Evolutionary conservation across 2,329 filamentous ascomycete species (phyloP), one percentile per base, ranked within the genome.

Genomic region (Trichoderma sp.): DNA sequence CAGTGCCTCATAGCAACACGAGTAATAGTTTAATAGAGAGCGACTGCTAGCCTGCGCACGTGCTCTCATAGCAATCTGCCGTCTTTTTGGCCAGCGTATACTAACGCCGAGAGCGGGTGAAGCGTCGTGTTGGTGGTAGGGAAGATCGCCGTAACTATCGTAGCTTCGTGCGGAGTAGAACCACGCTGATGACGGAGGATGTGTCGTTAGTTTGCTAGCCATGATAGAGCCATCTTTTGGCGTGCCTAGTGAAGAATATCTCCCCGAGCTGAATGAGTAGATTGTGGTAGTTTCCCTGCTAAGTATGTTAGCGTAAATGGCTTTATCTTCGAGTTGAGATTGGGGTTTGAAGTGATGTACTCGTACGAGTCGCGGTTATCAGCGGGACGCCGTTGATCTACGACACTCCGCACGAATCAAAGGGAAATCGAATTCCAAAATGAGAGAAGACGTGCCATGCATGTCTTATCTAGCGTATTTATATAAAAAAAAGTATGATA

Each of bases 61-160:
- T 72, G 59, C 38, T 56, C 35, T 18, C 27, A 45, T 18, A 35
- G 35, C 29, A n/a, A 35, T 45, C 24, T 53, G 63, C 29, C 59
- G 60, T 35, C 29, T 16, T 72, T 29, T n/a, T 35, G 59, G 59
- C 60, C 60, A 60, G 59, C 60, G 60, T 50, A 16, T 24, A 45
- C 41, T 64, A 72, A 72, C 41, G 60, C 69, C 69, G 69, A 72
- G 21, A 35, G 67, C 69, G 69, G 60, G 38, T 62, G 59, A 71
- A 35, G 68, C 24, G 35, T 59, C 68, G 68, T 29, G 29, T n/a
- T 63, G 29, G 29, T 27, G 45, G 29, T 31, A 45, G 41, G n/a
- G 63, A 41, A 53, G 69, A 72, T 72, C 38, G 60, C 60, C 69
- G 29, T 72, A 35, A 29, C 69, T 65, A 63, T 45, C 60, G 21